A percentile compares a stretch with the other conserved stretches of the same genome.
These are phyloP conservation scores for Phylloboletellus chloephorus DNA, from an alignment of 1,284 basidiomycete genomes.

Conservation along the genomic window DNA sequence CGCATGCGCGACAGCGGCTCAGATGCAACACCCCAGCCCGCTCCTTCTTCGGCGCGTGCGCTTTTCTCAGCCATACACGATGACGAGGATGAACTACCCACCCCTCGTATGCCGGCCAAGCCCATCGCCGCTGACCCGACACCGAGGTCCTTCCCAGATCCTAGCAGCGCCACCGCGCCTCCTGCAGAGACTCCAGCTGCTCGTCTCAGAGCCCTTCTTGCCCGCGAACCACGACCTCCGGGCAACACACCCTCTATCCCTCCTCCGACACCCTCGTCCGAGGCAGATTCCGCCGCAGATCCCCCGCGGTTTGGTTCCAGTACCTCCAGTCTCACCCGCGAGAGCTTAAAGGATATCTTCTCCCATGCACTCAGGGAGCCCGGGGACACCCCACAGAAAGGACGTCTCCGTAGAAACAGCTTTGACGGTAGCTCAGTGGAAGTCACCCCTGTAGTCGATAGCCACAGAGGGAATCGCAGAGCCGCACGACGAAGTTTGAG, in stretches of 20 bases:
- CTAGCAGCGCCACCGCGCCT: constrained; percentile 20
- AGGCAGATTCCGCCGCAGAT: constrained; percentile 60
- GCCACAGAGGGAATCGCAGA: constrained; percentile 42
- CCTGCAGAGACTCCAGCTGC: constrained; percentile 43
- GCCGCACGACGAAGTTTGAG: constrained; percentile 55
- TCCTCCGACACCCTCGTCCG: constrained; percentile 40
- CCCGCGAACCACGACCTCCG: constrained; percentile 37
- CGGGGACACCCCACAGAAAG: constrained; percentile 55
- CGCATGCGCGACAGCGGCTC: constrained; percentile 27
- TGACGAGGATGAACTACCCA: constrained; percentile 45
- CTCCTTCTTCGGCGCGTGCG: constrained; percentile 31
- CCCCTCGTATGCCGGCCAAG: constrained; percentile 40
- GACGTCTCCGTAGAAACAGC: constrained; percentile 42
- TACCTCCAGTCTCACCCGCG: constrained; percentile 47
- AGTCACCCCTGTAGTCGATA: constrained; percentile 43
- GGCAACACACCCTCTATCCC: constrained; percentile 28
- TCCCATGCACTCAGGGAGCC: constrained; percentile 55
- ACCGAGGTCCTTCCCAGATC: constrained; percentile 13
- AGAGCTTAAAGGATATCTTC: constrained; percentile 59
- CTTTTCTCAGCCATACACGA: constrained; percentile 33
- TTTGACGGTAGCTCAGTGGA: constrained; percentile 59
- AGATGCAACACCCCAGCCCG: constrained; percentile 34
- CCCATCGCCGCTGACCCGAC: constrained; percentile 21
- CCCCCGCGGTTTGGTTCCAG: constrained; percentile 37
- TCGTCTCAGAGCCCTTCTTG: constrained; percentile 53